These are phyloP conservation scores for Hypericum androsaemum DNA, from an alignment of 345 rosid genomes.

Conservation along the genomic window DNA sequence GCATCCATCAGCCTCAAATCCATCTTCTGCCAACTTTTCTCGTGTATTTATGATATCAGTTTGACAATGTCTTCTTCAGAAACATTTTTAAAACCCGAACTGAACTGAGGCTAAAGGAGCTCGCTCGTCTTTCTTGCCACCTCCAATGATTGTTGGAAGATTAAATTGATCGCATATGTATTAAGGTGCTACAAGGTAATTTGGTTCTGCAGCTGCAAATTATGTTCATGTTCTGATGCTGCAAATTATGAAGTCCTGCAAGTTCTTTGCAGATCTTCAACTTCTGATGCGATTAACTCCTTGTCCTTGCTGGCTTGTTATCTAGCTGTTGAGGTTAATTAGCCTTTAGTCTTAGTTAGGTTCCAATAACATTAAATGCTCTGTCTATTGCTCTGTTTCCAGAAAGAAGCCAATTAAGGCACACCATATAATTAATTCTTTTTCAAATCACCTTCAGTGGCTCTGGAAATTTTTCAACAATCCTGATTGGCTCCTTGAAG, in stretches of 20 bases:
- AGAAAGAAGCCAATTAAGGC: slow-evolving; percentile 84
- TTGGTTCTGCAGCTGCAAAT: too few species aligned
- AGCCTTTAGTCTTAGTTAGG: too few species aligned
- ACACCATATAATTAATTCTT: slow-evolving; percentile 94
- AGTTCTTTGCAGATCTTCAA: too few species aligned
- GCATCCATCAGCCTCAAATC: slow-evolving; percentile 86
- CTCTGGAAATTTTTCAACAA: slow-evolving; percentile 81
- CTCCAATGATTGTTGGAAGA: slow-evolving; percentile 75
- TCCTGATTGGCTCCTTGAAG: slow-evolving; percentile 61
- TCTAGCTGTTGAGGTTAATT: too few species aligned
- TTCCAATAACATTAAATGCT: too few species aligned
- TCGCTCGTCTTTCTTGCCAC: slow-evolving; percentile 92
- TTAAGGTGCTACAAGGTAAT: too few species aligned
- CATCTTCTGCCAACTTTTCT: slow-evolving; percentile 68
- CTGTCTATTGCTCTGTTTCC: too few species aligned
- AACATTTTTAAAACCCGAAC: slow-evolving; percentile 87
- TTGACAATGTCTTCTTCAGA: slow-evolving; percentile 60
- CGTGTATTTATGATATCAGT: slow-evolving; percentile 61
- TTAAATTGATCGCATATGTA: too few species aligned
- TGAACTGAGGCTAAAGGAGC: slow-evolving; percentile 90
- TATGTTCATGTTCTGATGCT: too few species aligned
- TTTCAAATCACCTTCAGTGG: slow-evolving; percentile 57
- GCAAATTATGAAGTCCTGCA: too few species aligned
- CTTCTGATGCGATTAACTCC: too few species aligned
- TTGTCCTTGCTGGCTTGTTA: too few species aligned